Base-by-base conservation (phyloP, 805 yeast species). In the Yarrowia deformans region DNA sequence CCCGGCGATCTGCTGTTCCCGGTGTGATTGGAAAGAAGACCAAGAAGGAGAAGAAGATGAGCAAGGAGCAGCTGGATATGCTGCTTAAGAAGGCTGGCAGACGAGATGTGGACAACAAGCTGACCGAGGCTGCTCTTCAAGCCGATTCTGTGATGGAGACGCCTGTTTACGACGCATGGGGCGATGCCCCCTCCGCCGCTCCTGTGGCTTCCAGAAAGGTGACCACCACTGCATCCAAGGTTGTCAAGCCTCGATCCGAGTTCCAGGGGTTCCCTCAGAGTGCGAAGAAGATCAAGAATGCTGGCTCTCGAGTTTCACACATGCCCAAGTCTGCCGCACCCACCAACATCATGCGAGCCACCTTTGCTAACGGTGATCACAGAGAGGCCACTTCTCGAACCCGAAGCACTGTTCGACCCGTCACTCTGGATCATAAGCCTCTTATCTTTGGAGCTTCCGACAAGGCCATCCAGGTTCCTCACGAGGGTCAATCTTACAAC, bases 401-500 rank as follows among this genome's bases (percentile, higher is more conserved):
- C 23, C 70, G 72, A 10, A 70, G 75, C 60, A 52, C 69, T 3
- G 64, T 43, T 23, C 69, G 52, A 16, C 79, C 84, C 4, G 73
- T 79, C 18, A 81, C 88, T 42, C 81, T 85, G 77, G 83, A 90
- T 2, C 79, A 80, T 43, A 85, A 91, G 6, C 83, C 84, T 3
- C 77, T 77, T 2, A 88, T 96, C 1, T 84, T 91, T n/a, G 74
- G 80, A 58, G 87, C 82, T 19, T 37, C 58, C 8, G 70, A 71
- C 12, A 68, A 67, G 37, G 77, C 82, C 0, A 80, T 81, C 3
- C 77, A 73, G 1, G 69, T 87, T 3, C 93, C 97, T 13, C 88
- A 89, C 74, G 95, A 89, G 1, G 98, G 98, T 69, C 90, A 90
- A 77, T 93, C 98, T 1, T 95, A 92, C 76, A 95, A 95, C 76